Percentiles rank a stretch among this genome's conserved stretches.
Evolutionary conservation across 495 filamentous ascomycete genomes (phyloP).

Genomic region (Aspergillus bertholletiae): DNA sequence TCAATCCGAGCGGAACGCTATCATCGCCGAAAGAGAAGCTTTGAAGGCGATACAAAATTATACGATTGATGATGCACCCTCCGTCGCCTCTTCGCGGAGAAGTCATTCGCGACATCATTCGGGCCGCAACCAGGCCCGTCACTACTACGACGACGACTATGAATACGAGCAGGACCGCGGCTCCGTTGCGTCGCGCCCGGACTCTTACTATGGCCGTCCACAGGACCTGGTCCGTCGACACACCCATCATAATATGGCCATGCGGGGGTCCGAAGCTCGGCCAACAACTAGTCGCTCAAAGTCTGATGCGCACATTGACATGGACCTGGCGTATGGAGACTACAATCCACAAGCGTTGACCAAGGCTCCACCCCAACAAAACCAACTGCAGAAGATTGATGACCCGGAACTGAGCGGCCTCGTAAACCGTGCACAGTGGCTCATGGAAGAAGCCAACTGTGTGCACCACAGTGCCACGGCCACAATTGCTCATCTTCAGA

Average conservation of each 20-base stretch:
- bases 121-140: constrained; percentile 23
- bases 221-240: constrained; percentile 43
- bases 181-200: constrained; percentile 16
- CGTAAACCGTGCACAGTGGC: constrained; percentile 62
- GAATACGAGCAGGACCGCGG: constrained; percentile 35
- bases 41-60: constrained; percentile 44
- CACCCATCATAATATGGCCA: constrained; percentile 38
- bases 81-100: constrained; percentile 40
- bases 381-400: constrained; percentile 27
- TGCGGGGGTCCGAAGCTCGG: constrained; percentile 23
- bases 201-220: constrained; percentile 19
- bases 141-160: constrained; percentile 13
- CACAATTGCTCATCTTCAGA: constrained; percentile 83
- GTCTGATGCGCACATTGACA: constrained; percentile 67
- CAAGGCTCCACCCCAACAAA: constrained; percentile 21
- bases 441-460: constrained; percentile 84
- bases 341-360: constrained; percentile 38
- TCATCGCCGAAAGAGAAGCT: constrained; percentile 51
- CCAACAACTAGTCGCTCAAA: constrained; percentile 31
- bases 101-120: constrained; percentile 36
- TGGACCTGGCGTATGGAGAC: constrained; percentile 82
- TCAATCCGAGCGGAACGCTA: constrained; percentile 59
- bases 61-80: constrained; percentile 49
- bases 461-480: constrained; percentile 76
- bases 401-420: constrained; percentile 62